Conservation (phyloP, 768 basidiomycete genomes). For the Pleurotus platypus region DNA sequence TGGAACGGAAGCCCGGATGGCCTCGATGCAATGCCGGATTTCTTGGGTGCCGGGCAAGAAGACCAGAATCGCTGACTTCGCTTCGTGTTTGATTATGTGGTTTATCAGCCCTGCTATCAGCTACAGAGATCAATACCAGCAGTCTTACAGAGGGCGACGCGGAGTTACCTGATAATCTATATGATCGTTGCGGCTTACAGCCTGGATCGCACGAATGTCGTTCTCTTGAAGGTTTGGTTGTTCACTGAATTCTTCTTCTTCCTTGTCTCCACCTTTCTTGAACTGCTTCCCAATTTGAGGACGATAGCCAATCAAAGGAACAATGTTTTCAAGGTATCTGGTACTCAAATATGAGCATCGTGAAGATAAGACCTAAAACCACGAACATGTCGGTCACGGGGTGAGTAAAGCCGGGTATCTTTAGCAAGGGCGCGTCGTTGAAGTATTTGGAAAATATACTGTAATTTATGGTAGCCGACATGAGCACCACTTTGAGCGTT, state of each 20-base stretch:
- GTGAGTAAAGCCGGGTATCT: constrained; percentile 79
- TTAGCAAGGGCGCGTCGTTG: constrained; percentile 70
- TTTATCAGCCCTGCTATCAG: constrained; percentile 65
- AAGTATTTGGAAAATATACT: constrained; percentile 84
- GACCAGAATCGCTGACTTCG: constrained; percentile 70
- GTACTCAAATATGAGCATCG: not conserved
- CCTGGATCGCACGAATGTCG: constrained; percentile 52
- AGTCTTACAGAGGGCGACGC: no score
- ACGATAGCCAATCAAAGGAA: constrained; percentile 54
- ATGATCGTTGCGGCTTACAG: constrained; percentile 53
- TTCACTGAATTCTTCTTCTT: constrained; percentile 42
- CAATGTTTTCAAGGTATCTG: constrained; percentile 82
- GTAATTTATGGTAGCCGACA: constrained; percentile 96
- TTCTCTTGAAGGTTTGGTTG: constrained; percentile 49
- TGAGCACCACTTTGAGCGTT: constrained; percentile 76
- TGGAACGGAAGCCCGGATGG: constrained; percentile 34
- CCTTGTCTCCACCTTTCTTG: constrained; percentile 42
- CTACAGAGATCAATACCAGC: constrained; percentile 23
- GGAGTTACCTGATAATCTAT: constrained; percentile 68
- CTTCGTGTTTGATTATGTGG: constrained; percentile 51
- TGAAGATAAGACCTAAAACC: no score
- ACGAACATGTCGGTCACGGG: constrained; percentile 74
- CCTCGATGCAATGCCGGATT: constrained; percentile 73
- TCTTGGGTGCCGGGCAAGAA: constrained; percentile 92
- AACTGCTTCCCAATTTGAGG: constrained; percentile 31